Percentiles rank a stretch among this genome's conserved stretches.
These are phyloP conservation scores for Psilocybe sp. DNA, from an alignment of 768 basidiomycete species.

Conservation along the genomic window DNA sequence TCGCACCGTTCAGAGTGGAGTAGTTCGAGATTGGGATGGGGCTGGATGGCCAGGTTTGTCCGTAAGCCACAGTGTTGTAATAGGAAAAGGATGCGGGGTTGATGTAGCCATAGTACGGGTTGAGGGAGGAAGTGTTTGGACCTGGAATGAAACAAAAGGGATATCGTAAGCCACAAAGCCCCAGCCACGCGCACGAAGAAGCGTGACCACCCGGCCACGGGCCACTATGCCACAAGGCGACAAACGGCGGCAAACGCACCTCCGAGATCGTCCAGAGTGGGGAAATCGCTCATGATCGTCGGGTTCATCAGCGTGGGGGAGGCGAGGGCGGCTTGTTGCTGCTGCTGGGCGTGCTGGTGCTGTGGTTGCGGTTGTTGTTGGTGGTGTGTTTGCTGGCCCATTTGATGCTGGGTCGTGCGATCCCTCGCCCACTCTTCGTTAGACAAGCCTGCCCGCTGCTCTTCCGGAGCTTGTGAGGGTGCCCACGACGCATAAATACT, in stretches of 20 bases:
- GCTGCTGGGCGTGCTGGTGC: constrained; percentile 17
- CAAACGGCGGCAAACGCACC: constrained; percentile 27
- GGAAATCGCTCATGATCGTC: constrained; percentile 34
- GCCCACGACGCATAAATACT: constrained; percentile 44
- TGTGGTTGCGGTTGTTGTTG: constrained; percentile 28
- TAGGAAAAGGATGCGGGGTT: constrained; percentile 42
- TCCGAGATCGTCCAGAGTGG: constrained; percentile 36
- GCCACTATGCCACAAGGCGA: neutral
- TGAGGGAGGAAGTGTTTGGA: constrained; percentile 27
- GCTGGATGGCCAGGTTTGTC: constrained; percentile 41
- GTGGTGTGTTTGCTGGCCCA: constrained; percentile 10
- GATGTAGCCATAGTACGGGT: constrained; percentile 39
- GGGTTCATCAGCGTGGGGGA: constrained; percentile 25
- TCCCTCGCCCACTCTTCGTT: too few relatives aligned
- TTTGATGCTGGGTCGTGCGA: neutral
- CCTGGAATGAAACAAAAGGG: too few relatives aligned
- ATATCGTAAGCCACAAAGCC: too few relatives aligned
- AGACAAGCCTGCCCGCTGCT: neutral
- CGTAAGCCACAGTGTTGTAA: constrained; percentile 55
- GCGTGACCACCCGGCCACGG: too few relatives aligned
- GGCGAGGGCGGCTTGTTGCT: constrained; percentile 21
- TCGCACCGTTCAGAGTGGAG: constrained; percentile 79
- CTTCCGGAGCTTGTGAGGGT: constrained; percentile 34
- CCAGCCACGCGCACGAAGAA: too few relatives aligned
- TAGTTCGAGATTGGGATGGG: constrained; percentile 67